Evolutionary conservation across 805 yeast species (phyloP), one percentile per base, ranked within the genome.

Genomic region (Zygosaccharomyces bisporus): DNA sequence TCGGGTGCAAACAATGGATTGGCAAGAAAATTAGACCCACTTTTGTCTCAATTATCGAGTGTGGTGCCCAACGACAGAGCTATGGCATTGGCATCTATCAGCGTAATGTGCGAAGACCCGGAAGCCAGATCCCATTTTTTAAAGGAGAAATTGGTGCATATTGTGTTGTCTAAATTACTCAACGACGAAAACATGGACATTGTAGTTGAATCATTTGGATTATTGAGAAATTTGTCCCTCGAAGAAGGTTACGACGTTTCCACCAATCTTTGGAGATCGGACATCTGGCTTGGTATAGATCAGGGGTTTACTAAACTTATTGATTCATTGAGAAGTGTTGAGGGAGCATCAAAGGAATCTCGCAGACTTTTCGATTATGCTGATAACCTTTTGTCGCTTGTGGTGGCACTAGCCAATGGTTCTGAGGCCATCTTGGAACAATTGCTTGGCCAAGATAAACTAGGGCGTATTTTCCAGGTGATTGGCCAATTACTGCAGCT

Each of bases 171-270:
- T 17, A 80, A 81, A 47, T 71, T 81, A 23, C 63, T 90, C 17
- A 77, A 76, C 35, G 95, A 87, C 59, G 59, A 73, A 16, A 74
- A 82, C 51, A 81, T 80, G 44, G 96, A 88, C 53, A 78, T 87
- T 35, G 83, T 86, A 14, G 84, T 85, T 16, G 95, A 85, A 55
- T 73, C 91, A 1, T 82, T 79, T 54, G 97, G 96, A 1, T 69
- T 91, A 18, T 67, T 93, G 50, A 76, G 96, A 60, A 88, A 85
- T 58, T 59, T 91, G 44, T 82, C 84, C 2, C 72, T 87, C 42
- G 95, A 87, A 58, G 95, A 89, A 65, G 97, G 96, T 16, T 82
- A 86, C 54, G 95, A 87, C 51, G 75, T 87, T 29, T 79, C 88
- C 20, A 76, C 78, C 16, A 79, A 77, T 61, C 62, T 86, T 43